Conservation (phyloP, 2,329 filamentous ascomycete genomes). For the Trichoderma koningiopsis region DNA sequence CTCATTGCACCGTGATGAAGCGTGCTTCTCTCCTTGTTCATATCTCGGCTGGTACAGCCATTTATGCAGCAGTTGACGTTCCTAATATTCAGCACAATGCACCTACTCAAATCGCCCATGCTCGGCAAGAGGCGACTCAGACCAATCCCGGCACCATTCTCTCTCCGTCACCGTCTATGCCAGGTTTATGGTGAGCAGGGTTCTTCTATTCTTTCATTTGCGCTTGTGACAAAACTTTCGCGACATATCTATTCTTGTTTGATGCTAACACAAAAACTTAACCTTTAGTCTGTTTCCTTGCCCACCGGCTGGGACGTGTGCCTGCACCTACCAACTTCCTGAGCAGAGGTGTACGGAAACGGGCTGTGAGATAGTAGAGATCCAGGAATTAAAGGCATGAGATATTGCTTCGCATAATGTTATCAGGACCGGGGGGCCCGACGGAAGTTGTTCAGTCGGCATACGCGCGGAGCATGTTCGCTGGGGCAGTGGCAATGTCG, state of each 20-base stretch:
- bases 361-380: neutral
- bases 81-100: neutral
- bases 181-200: neutral
- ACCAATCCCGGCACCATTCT: neutral
- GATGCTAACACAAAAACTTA: neutral
- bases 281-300: neutral
- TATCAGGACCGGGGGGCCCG: no score
- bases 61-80: neutral
- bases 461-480: no score
- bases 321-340: neutral
- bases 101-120: neutral
- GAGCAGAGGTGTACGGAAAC: neutral
- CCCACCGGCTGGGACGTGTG: neutral
- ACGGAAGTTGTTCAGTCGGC: no score
- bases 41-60: neutral
- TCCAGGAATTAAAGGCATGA: neutral
- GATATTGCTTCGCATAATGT: neutral
- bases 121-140: neutral
- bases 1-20: neutral
- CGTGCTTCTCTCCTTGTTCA: neutral
- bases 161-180: neutral
- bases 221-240: neutral
- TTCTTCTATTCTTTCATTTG: neutral
- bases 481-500: no score
- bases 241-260: neutral